These are phyloP conservation scores for Aspergillus sp. DNA, from an alignment of 2,329 filamentous ascomycete genomes.

Conservation along the genomic window DNA sequence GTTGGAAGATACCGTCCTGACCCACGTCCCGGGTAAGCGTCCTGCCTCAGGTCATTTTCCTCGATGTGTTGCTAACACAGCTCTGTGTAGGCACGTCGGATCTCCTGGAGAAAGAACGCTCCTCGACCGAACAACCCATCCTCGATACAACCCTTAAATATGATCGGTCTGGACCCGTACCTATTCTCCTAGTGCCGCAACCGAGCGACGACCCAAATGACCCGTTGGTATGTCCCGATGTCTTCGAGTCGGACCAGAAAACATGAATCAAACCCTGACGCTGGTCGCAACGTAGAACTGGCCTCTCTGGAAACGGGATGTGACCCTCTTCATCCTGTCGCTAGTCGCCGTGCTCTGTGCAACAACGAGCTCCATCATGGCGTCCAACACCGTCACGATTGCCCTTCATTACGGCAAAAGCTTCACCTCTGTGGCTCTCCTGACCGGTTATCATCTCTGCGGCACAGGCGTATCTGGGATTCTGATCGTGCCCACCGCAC, in stretches of 20 bases:
- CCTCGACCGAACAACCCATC: constrained; percentile 25
- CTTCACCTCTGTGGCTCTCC: constrained; percentile 73
- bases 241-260: background rate
- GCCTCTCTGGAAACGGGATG: constrained; percentile 81
- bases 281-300: constrained; percentile 59
- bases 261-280: background rate
- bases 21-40: constrained; percentile 69
- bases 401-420: constrained; percentile 61
- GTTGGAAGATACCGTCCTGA: constrained; percentile 63
- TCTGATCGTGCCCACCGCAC: constrained; percentile 80
- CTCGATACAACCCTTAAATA: constrained; percentile 61
- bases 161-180: constrained; percentile 62
- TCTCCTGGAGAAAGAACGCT: constrained; percentile 61
- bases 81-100: constrained; percentile 41
- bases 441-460: constrained; percentile 84
- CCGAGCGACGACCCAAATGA: constrained; percentile 90
- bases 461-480: constrained; percentile 79
- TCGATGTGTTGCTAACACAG: background rate
- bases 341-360: constrained; percentile 79
- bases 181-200: constrained; percentile 83
- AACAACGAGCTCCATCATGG: constrained; percentile 79
- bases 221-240: constrained; percentile 59
- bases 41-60: too few relatives aligned
- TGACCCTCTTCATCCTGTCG: constrained; percentile 75
- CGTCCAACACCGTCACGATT: constrained; percentile 80